Conservation (phyloP, 805 yeast species). For the Teunomyces kruisii region DNA sequence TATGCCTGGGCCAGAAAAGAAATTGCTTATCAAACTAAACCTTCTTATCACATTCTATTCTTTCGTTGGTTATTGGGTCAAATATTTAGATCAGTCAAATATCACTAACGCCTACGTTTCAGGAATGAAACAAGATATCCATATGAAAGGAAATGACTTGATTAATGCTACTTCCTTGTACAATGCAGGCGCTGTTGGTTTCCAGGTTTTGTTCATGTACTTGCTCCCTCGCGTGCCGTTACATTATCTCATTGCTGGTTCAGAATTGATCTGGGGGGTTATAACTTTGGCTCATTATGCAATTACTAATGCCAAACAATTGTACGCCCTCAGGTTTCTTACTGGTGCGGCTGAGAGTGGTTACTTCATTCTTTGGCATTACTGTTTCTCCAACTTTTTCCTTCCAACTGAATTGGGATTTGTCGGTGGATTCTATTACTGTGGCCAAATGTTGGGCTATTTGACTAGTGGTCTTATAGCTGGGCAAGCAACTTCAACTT, state of each 20-base stretch:
- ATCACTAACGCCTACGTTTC: conserved; percentile 23
- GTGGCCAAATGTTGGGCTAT: conserved; percentile 31
- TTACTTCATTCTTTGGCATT: conserved; percentile 11
- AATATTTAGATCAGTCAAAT: conserved; percentile 23
- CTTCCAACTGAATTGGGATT: conserved; percentile 17
- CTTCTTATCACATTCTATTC: conserved; percentile 23
- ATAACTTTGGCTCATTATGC: conserved; percentile 18
- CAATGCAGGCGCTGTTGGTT: conserved; percentile 22
- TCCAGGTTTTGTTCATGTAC: conserved; percentile 25
- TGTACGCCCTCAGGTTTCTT: conserved; percentile 20
- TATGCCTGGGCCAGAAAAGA: conserved; percentile 24
- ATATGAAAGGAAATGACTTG: conserved; percentile 21
- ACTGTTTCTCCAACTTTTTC: conserved; percentile 51
- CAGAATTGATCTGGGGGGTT: conserved; percentile 20
- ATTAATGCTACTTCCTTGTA: conserved; percentile 21
- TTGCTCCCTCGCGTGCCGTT: conserved; percentile 20
- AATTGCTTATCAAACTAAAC: conserved; percentile 23
- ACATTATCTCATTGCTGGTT: conserved; percentile 18
- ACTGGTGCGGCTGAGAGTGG: conserved; percentile 18
- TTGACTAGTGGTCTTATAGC: conserved; percentile 29
- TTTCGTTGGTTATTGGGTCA: conserved; percentile 25
- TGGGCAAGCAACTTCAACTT: conserved; percentile 12
- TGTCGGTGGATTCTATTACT: conserved; percentile 27
- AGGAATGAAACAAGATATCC: conserved; percentile 17
- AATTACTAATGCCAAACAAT: conserved; percentile 15